Base-by-base conservation (phyloP, 805 yeast species). In the Metschnikowia corniflorae region DNA sequence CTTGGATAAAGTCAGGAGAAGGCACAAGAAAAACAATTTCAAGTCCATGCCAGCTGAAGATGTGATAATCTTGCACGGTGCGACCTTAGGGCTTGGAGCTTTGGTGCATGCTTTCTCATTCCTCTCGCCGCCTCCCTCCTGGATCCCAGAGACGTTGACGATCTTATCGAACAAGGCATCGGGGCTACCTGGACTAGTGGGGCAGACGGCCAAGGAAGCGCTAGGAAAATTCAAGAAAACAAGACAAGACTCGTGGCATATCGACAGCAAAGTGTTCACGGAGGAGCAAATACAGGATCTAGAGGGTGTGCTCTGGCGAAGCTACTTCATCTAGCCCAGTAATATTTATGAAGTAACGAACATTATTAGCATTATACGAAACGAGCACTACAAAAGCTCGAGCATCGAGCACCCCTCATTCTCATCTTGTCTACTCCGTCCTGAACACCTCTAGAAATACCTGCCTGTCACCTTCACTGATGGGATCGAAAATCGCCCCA, bases 191-290 rank as follows among this genome's bases (percentile, higher is more conserved):
- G 97, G 97, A 6, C 57, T 80, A 35, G 77, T 84, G 19, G 96
- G 96, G 1, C 76, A 81, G 37, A 75, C 95, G 1, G 94, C 96
- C 6, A 91, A 91, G 58, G 80, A 79, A 21, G 73, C 77, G 2
- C 69, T 91, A 33, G 81, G 95, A 45, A 81, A 78, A 44, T 93
- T 93, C 65, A 91, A 89, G 58, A 88, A 88, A 65, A 78, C 86
- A 5, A 75, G 97, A 47, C 94, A 89, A 40, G 98, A 91, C 52
- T 87, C 97, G 0, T 91, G 98, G 98, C 95, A 86, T 52, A 76
- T 87, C 41, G 98, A 91, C 56, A 74, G 83, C 42, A 70, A 70
- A 47, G 77, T 74, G 10, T 93, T 91, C 57, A 77, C 80, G 7
- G 77, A 73, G 32, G 86, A 82, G 4, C 94, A 91, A 59, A 67